Evolutionary conservation across 352 stramenopile genomes (phyloP).

Genomic region (Phytophthora crassamura): DNA sequence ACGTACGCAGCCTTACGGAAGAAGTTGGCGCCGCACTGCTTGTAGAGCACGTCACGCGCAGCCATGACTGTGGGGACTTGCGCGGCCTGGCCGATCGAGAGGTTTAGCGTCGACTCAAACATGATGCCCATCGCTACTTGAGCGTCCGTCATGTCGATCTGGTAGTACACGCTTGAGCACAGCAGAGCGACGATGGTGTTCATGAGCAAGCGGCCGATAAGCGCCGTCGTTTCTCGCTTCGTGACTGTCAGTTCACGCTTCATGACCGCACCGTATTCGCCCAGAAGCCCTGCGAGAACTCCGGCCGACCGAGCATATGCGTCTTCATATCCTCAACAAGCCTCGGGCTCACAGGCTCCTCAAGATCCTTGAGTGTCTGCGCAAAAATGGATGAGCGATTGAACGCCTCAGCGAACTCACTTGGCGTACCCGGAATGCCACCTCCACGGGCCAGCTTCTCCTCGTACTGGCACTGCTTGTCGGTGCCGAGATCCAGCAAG

Average conservation of each 20-base stretch:
- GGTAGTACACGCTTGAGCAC: slow-evolving; percentile 36
- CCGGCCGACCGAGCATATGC: slow-evolving; percentile 11
- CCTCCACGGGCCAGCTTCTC: background rate
- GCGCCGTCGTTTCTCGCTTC: slow-evolving; percentile 28
- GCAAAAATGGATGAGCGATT: slow-evolving; percentile 29
- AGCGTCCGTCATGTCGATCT: slow-evolving; percentile 23
- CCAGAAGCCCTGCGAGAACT: slow-evolving; percentile 35
- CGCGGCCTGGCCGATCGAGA: slow-evolving; percentile 59
- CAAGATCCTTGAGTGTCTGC: slow-evolving; percentile 2
- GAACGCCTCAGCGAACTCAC: slow-evolving; percentile 56
- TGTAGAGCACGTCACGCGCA: slow-evolving; percentile 49
- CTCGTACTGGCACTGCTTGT: slow-evolving; percentile 44
- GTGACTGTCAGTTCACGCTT: slow-evolving; percentile 31
- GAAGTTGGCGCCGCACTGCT: slow-evolving; percentile 25
- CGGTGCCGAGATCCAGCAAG: no score
- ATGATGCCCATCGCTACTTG: slow-evolving; percentile 57
- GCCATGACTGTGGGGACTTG: slow-evolving; percentile 59
- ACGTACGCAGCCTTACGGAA: slow-evolving; percentile 19
- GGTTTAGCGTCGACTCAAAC: slow-evolving; percentile 72
- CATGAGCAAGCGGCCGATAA: slow-evolving; percentile 35
- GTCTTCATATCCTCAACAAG: slow-evolving; percentile 24
- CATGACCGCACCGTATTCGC: slow-evolving; percentile 25
- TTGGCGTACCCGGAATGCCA: slow-evolving; percentile 8
- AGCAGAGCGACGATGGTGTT: slow-evolving; percentile 35
- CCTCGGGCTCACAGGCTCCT: background rate